Evolutionary conservation across 106 monocot species (phyloP).

Genomic region (Xerophyta viscosa): DNA sequence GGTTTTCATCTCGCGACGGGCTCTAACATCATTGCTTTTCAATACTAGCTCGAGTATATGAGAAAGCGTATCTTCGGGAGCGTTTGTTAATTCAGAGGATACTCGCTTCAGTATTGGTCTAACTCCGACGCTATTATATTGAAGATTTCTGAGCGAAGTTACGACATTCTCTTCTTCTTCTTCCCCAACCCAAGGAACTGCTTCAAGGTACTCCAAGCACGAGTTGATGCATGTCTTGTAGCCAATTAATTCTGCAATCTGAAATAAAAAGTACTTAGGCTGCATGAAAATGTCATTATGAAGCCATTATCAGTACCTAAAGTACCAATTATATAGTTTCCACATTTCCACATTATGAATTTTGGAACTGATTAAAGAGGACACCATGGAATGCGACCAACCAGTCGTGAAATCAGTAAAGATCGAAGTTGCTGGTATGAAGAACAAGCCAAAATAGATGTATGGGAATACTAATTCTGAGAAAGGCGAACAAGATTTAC

Average conservation of each 20-base stretch:
- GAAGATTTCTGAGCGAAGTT: slow-evolving; percentile 53
- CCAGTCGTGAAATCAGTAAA: too few species aligned
- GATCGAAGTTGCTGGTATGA: too few species aligned
- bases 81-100: slow-evolving; percentile 45
- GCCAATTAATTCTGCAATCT: slow-evolving; percentile 86
- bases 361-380: too few species aligned
- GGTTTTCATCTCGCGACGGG: slow-evolving; percentile 84
- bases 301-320: too few species aligned
- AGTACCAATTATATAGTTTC: too few species aligned
- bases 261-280: too few species aligned
- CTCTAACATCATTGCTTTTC: slow-evolving; percentile 78
- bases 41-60: slow-evolving; percentile 82
- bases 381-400: too few species aligned
- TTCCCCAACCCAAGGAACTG: slow-evolving; percentile 92
- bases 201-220: slow-evolving; percentile 94
- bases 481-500: too few species aligned
- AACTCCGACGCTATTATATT: slow-evolving; percentile 35
- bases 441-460: too few species aligned
- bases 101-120: slow-evolving; percentile 79
- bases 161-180: slow-evolving; percentile 93
- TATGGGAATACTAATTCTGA: too few species aligned
- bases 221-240: slow-evolving; percentile 64
- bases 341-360: too few species aligned
- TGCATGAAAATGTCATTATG: too few species aligned
- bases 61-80: slow-evolving; percentile 74